Conservation (phyloP, 2,329 filamentous ascomycete genomes). For the Rasamsonia emersonii region DNA sequence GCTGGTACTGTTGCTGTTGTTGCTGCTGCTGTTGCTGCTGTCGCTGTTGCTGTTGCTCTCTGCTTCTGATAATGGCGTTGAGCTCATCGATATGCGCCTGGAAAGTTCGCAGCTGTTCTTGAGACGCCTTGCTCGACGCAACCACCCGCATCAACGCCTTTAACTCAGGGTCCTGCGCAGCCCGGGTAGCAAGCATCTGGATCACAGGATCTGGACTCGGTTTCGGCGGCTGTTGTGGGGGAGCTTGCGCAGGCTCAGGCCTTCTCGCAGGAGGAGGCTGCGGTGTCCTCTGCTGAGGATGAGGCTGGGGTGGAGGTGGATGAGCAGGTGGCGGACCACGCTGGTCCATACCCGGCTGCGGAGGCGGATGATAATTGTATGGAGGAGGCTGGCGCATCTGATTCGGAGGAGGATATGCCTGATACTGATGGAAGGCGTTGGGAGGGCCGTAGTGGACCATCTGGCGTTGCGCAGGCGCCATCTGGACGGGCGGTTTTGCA, state of each 20-base stretch:
- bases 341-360: slow-evolving; percentile 18
- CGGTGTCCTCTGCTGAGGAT: slow-evolving; percentile 11
- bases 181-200: slow-evolving; percentile 44
- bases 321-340: slow-evolving; percentile 13
- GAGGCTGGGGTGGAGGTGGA: slow-evolving; percentile 13
- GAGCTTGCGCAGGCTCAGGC: slow-evolving; percentile 18
- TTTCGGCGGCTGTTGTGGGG: slow-evolving; percentile 30
- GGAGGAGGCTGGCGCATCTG: slow-evolving; percentile 20
- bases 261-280: slow-evolving; percentile 16
- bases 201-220: slow-evolving; percentile 43
- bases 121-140: slow-evolving; percentile 40
- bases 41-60: slow-evolving; percentile 31
- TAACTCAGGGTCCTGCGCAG: slow-evolving; percentile 39
- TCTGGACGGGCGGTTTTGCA: slow-evolving; percentile 29
- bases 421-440: slow-evolving; percentile 29
- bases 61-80: slow-evolving; percentile 40
- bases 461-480: slow-evolving; percentile 30
- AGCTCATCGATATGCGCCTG: slow-evolving; percentile 45
- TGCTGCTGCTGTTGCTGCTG: slow-evolving; percentile 18
- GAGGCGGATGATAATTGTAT: slow-evolving; percentile 15
- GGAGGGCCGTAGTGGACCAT: slow-evolving; percentile 36
- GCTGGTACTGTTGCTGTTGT: slow-evolving; percentile 6
- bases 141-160: slow-evolving; percentile 45
- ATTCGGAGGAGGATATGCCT: slow-evolving; percentile 26
- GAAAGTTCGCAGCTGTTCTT: slow-evolving; percentile 41